These are phyloP conservation scores for Neurospora sublineolata DNA, from an alignment of 495 filamentous ascomycete species.

Conservation along the genomic window DNA sequence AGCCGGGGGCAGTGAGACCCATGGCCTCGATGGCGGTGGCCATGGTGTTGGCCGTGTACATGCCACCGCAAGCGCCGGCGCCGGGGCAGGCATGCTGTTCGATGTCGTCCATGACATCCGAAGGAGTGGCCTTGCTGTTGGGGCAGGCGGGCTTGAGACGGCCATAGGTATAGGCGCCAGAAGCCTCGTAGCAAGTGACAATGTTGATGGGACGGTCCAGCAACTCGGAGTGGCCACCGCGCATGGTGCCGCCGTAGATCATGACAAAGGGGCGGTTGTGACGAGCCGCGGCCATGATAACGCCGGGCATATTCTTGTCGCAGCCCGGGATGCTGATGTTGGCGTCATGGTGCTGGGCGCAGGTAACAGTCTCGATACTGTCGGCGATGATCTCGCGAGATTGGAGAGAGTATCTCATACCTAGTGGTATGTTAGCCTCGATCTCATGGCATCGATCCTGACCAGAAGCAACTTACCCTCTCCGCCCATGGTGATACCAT, in stretches of 20 bases:
- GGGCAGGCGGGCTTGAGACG: constrained; percentile 38
- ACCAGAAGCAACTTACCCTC: constrained; percentile 48
- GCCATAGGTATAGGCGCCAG: constrained; percentile 76
- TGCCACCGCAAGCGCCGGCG: constrained; percentile 90
- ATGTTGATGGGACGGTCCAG: constrained; percentile 80
- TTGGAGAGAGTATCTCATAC: constrained; percentile 96
- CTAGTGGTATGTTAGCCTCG: constrained; percentile 28
- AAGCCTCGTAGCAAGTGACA: constrained; percentile 78
- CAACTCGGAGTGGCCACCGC: constrained; percentile 69
- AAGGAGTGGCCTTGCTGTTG: constrained; percentile 39
- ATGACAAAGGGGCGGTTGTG: constrained; percentile 76
- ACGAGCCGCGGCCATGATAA: constrained; percentile 55
- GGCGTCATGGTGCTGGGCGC: constrained; percentile 80
- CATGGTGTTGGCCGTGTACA: constrained; percentile 98
- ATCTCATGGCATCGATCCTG: background rate
- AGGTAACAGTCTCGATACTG: constrained; percentile 85
- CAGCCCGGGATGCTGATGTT: constrained; percentile 93
- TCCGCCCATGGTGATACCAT: constrained; percentile 93
- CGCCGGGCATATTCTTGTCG: constrained; percentile 98
- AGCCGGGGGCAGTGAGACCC: constrained; percentile 82
- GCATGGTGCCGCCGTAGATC: constrained; percentile 84
- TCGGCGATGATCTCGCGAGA: constrained; percentile 92
- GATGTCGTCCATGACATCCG: constrained; percentile 78
- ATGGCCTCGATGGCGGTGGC: constrained; percentile 92
- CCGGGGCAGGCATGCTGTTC: constrained; percentile 81